Evolutionary conservation across 1,139 yeast genomes (phyloP).

Genomic region (Yamadazyma epiphylla): DNA sequence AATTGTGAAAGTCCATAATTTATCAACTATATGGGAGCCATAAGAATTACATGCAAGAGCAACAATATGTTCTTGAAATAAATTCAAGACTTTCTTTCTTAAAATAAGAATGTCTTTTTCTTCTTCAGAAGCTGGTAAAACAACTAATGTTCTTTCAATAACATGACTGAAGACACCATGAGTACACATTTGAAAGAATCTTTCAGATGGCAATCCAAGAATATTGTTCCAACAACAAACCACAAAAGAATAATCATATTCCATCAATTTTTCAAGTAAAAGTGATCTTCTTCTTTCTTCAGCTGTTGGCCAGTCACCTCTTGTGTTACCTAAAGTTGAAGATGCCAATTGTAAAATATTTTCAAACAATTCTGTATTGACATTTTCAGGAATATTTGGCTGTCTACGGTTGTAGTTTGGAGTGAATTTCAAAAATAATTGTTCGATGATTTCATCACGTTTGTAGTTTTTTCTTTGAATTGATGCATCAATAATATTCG

Average conservation of each 20-base stretch:
- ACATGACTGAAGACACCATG: constrained; percentile 92
- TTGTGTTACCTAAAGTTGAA: constrained; percentile 77
- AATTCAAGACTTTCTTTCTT: constrained; percentile 68
- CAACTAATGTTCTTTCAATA: constrained; percentile 57
- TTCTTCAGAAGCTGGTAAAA: constrained; percentile 26
- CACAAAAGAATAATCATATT: constrained; percentile 59
- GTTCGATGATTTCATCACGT: constrained; percentile 61
- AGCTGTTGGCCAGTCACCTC: constrained; percentile 89
- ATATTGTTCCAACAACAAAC: constrained; percentile 58
- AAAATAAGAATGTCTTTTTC: constrained; percentile 51
- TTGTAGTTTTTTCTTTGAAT: constrained; percentile 54
- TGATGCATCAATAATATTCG: constrained; percentile 67
- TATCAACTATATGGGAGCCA: constrained; percentile 89
- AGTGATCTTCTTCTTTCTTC: constrained; percentile 81
- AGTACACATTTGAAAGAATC: constrained; percentile 66
- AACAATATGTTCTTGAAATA: constrained; percentile 50
- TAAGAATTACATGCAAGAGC: constrained; percentile 79
- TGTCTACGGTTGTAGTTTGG: constrained; percentile 39
- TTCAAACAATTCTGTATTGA: constrained; percentile 49
- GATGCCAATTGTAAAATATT: constrained; percentile 59
- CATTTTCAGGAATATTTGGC: constrained; percentile 22
- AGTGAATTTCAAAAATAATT: constrained; percentile 57
- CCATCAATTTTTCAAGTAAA: constrained; percentile 67
- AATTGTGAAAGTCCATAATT: constrained; percentile 74
- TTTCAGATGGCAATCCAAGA: constrained; percentile 54